These are phyloP conservation scores for Monilinia aucupariae DNA, from an alignment of 2,329 filamentous ascomycete genomes.

Conservation along the genomic window DNA sequence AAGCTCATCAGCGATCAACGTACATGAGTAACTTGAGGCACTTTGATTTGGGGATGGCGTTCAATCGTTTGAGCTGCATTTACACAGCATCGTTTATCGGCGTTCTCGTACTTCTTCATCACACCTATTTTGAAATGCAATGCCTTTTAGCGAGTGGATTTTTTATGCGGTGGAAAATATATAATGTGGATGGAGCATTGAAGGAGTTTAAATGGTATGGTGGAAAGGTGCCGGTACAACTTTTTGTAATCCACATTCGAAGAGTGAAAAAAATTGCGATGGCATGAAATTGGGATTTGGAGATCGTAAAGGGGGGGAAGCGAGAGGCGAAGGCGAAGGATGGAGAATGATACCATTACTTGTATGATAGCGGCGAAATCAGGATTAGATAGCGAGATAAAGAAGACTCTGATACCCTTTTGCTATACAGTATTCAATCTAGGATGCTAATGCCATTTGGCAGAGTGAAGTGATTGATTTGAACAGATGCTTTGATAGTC, in stretches of 20 bases:
- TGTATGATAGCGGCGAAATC: constrained; percentile 15
- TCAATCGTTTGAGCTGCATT: constrained; percentile 1
- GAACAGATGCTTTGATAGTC: too few species aligned
- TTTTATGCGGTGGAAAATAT: constrained; percentile 6
- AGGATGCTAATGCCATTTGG: neutral
- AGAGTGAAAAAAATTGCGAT: neutral
- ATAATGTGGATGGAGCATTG: constrained; percentile 9
- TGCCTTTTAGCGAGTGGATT: constrained; percentile 14
- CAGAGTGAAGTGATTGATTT: neutral
- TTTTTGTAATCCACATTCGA: constrained; percentile 8
- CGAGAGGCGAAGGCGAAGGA: neutral
- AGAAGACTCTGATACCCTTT: constrained; percentile 18
- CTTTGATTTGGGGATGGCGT: constrained; percentile 2
- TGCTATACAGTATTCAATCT: neutral
- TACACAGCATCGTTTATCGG: constrained; percentile 5
- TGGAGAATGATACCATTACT: constrained; percentile 17
- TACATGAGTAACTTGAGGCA: neutral
- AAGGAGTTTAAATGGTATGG: constrained; percentile 8
- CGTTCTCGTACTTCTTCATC: constrained; percentile 6
- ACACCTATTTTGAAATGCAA: constrained; percentile 7
- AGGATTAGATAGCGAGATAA: constrained; percentile 8
- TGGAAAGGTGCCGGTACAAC: constrained; percentile 8
- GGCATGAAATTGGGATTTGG: neutral
- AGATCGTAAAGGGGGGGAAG: neutral
- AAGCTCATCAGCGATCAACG: neutral